phyloP scores from a whole-genome alignment of 2,329 filamentous ascomycete genomes.

The Emericellopsis atlantica region DNA sequence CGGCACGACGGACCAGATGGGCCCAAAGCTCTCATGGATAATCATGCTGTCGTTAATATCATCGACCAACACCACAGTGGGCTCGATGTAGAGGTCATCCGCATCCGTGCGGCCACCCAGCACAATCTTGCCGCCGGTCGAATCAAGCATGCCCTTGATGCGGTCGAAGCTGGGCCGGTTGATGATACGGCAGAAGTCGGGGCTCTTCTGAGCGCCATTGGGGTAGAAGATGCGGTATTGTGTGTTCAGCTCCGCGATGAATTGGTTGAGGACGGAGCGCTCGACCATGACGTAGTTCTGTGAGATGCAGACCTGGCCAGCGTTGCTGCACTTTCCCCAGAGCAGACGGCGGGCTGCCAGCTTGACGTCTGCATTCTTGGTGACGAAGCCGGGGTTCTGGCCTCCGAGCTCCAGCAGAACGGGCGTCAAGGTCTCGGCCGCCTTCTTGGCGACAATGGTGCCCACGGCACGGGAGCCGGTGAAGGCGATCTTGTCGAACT shows the following conservation, averaged over 20 bases:
- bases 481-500: conserved; percentile 98
- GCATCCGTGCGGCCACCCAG: conserved; percentile 78
- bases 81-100: conserved; percentile 71
- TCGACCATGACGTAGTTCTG: conserved; percentile 90
- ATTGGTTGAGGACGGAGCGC: conserved; percentile 54
- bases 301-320: conserved; percentile 82
- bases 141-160: conserved; percentile 84
- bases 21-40: conserved; percentile 79
- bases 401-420: conserved; percentile 85
- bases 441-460: conserved; percentile 80
- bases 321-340: conserved; percentile 80
- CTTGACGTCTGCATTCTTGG: conserved; percentile 65
- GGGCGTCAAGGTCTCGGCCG: conserved; percentile 78
- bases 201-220: conserved; percentile 62
- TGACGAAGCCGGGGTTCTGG: conserved; percentile 82
- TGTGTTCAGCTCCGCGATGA: conserved; percentile 62
- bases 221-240: conserved; percentile 72
- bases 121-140: conserved; percentile 70
- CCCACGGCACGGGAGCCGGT: conserved; percentile 72
- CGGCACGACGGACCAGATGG: conserved; percentile 73
- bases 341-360: conserved; percentile 74
- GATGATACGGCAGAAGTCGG: conserved; percentile 70
- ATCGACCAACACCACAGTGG: conserved; percentile 80
- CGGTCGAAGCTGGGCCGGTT: conserved; percentile 70
- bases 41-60: conserved; percentile 56